A percentile compares a stretch with the other conserved stretches of the same genome.
Conservation (phyloP, 257 asterid genomes). For the Echites panduratus region DNA sequence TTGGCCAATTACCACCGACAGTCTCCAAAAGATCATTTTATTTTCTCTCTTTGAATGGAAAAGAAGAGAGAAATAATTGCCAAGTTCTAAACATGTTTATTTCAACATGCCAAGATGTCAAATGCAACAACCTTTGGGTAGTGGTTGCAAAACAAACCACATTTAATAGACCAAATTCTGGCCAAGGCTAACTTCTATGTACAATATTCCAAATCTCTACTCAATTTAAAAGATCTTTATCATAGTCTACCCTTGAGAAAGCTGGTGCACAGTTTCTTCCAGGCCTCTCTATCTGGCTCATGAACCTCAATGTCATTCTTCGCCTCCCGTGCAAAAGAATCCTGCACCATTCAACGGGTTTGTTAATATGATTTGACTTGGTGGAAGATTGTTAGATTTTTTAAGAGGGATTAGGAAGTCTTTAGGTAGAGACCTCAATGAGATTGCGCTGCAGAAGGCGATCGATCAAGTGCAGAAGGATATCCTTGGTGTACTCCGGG, state of each 20-base stretch:
- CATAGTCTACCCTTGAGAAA: slow-evolving; percentile 82
- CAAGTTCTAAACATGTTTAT: no score
- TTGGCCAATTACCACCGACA: no score
- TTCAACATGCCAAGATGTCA: no score
- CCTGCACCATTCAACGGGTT: slow-evolving; percentile 27
- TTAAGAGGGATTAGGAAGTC: background rate
- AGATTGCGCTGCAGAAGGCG: slow-evolving; percentile 47
- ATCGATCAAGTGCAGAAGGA: slow-evolving; percentile 59
- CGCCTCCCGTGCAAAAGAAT: slow-evolving; percentile 46
- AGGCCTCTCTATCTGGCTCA: slow-evolving; percentile 67
- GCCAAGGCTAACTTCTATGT: slow-evolving; percentile 23
- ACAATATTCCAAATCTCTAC: slow-evolving; percentile 19
- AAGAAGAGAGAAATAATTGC: no score
- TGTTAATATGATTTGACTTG: background rate
- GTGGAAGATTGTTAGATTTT: background rate
- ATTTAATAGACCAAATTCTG: no score
- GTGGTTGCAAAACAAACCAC: no score
- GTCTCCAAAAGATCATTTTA: no score
- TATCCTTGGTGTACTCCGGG: slow-evolving; percentile 85
- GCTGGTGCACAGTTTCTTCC: slow-evolving; percentile 69
- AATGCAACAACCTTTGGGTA: no score
- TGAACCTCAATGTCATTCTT: slow-evolving; percentile 40
- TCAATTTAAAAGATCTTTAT: slow-evolving; percentile 4
- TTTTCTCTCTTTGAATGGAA: no score
- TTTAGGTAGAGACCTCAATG: slow-evolving; percentile 37